Conservation (phyloP, 1,284 basidiomycete species). For the Leccinum pachyderme region DNA sequence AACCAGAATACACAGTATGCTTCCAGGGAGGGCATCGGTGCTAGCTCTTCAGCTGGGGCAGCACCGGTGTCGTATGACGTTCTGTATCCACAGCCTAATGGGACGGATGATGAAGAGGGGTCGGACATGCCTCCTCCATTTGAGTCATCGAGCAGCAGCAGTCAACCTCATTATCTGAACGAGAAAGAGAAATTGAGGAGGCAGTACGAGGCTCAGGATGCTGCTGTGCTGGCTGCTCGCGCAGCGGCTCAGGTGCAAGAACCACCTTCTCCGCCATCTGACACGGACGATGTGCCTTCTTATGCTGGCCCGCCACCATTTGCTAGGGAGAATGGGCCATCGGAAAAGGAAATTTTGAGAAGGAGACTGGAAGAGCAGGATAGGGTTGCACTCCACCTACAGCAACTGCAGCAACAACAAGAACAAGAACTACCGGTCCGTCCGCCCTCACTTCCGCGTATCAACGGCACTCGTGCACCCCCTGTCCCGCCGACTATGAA, state of each 20-base stretch:
- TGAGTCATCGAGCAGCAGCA: conserved; percentile 34
- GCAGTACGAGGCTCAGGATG: conserved; percentile 64
- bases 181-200: conserved; percentile 35
- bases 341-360: conserved; percentile 56
- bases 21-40: conserved; percentile 20
- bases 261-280: conserved; percentile 24
- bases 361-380: conserved; percentile 48
- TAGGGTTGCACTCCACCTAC: conserved; percentile 26
- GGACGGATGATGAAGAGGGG: conserved; percentile 14
- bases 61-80: conserved; percentile 56
- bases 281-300: conserved; percentile 19
- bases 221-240: conserved; percentile 36
- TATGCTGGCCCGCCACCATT: conserved; percentile 14
- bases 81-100: conserved; percentile 45
- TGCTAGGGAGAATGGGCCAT: conserved; percentile 30
- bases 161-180: conserved; percentile 35
- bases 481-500: conserved; percentile 24
- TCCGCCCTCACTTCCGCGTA: conserved; percentile 30
- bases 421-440: conserved; percentile 10
- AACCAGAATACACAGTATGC: conserved; percentile 40
- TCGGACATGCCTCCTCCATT: conserved; percentile 50
- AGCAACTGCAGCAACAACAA: conserved; percentile 9
- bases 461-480: conserved; percentile 20
- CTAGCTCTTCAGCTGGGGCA: conserved; percentile 13
- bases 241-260: conserved; percentile 13